Conservation (phyloP, 805 yeast species). For the Ogataea saltuana region DNA sequence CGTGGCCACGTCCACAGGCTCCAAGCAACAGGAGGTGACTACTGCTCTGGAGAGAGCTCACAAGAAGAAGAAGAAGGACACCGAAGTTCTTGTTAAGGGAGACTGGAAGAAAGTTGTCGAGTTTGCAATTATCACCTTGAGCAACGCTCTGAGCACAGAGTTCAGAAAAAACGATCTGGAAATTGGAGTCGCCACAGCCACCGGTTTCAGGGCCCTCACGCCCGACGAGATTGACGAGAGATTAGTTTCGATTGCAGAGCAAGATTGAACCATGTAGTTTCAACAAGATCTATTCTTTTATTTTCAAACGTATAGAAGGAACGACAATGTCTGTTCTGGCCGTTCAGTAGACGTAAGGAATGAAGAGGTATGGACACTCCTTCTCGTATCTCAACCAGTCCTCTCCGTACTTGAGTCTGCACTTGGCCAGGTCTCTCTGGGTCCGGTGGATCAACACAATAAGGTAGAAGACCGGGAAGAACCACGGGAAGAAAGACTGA, state of each 20-base stretch:
- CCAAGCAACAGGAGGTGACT: conserved; percentile 94
- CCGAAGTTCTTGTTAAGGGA: conserved; percentile 63
- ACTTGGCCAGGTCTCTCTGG: conserved; percentile 80
- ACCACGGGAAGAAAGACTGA: conserved; percentile 90
- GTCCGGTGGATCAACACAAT: conserved; percentile 88
- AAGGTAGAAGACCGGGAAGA: conserved; percentile 89
- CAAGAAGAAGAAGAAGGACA: conserved; percentile 53
- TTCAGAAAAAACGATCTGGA: conserved; percentile 93
- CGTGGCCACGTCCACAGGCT: conserved; percentile 93
- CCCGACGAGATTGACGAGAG: conserved; percentile 94
- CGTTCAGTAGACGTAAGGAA: conserved; percentile 79
- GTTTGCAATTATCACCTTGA: conserved; percentile 80
- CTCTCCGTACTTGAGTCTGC: conserved; percentile 84
- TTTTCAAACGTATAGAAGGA: no score
- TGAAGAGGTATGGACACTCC: conserved; percentile 88
- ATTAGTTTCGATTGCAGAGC: conserved; percentile 92
- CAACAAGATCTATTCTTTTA: no score
- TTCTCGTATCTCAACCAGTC: conserved; percentile 89
- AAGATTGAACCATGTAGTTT: no score
- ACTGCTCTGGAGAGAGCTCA: conserved; percentile 87
- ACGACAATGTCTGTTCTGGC: no score
- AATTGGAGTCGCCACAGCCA: conserved; percentile 80
- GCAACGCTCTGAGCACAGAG: conserved; percentile 87
- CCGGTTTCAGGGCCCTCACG: conserved; percentile 68
- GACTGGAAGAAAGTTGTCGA: conserved; percentile 90